Conservation (phyloP, 1,284 basidiomycete species). For the Peniophora sp. region DNA sequence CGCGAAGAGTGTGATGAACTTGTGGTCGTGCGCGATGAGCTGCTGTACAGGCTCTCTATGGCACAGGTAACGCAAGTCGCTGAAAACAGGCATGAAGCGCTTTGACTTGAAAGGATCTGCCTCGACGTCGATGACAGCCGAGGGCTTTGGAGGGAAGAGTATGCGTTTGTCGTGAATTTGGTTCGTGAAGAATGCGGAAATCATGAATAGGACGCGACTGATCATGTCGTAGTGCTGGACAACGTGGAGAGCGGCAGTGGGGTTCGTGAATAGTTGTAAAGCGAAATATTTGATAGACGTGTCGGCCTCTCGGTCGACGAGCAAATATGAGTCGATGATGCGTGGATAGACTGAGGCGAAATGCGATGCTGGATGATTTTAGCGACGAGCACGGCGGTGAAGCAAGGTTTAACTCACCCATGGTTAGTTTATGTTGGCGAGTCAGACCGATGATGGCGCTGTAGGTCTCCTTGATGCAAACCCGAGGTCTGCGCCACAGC, state of each 20-base stretch:
- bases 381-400: neutral
- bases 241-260: slow-evolving; percentile 74
- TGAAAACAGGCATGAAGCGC: slow-evolving; percentile 87
- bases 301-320: slow-evolving; percentile 88
- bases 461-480: slow-evolving; percentile 78
- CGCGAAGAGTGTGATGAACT: slow-evolving; percentile 50
- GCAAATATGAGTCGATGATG: slow-evolving; percentile 86
- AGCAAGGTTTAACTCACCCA: slow-evolving; percentile 42
- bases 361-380: slow-evolving; percentile 52
- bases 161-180: slow-evolving; percentile 69
- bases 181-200: slow-evolving; percentile 84
- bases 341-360: slow-evolving; percentile 81
- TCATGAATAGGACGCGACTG: slow-evolving; percentile 70
- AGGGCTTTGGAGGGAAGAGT: slow-evolving; percentile 37
- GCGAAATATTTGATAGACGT: slow-evolving; percentile 90
- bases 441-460: slow-evolving; percentile 71
- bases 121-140: slow-evolving; percentile 64
- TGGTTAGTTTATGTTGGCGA: slow-evolving; percentile 67
- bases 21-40: slow-evolving; percentile 59
- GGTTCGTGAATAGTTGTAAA: slow-evolving; percentile 85
- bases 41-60: slow-evolving; percentile 72
- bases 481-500: slow-evolving; percentile 78
- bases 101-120: slow-evolving; percentile 86
- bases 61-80: slow-evolving; percentile 73
- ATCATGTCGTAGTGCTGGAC: slow-evolving; percentile 72